These are phyloP conservation scores for Annona cherimola DNA, from an alignment of 164 flowering plant genomes.

Conservation along the genomic window DNA sequence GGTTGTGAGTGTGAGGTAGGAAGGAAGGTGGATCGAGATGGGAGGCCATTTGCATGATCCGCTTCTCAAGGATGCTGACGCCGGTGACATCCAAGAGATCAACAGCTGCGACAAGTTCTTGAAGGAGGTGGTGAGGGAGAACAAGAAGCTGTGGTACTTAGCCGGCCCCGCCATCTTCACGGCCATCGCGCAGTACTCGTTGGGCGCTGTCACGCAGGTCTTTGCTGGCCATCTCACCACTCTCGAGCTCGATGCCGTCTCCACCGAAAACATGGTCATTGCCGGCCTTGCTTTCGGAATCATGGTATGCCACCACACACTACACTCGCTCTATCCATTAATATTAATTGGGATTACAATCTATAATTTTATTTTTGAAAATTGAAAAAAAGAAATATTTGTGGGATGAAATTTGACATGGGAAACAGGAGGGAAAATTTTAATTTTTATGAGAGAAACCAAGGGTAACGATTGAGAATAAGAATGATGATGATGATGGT, in stretches of 20 bases:
- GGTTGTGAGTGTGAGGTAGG: too few relatives aligned
- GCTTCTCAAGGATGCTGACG: constrained; percentile 1
- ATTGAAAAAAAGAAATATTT: not conserved
- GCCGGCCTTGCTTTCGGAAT: constrained; percentile 31
- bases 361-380: not conserved
- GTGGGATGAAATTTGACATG: not conserved
- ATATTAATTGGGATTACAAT: not conserved
- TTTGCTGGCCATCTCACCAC: constrained; percentile 30
- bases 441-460: not conserved
- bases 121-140: constrained; percentile 19
- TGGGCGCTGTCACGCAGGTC: constrained; percentile 28
- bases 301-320: constrained; percentile 18
- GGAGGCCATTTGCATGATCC: constrained; percentile 16
- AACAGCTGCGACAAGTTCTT: constrained; percentile 12
- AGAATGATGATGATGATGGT: too few relatives aligned
- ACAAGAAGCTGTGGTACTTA: constrained; percentile 26
- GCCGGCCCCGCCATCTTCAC: constrained; percentile 35
- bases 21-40: not conserved
- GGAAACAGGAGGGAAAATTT: too few relatives aligned
- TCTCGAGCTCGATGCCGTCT: constrained; percentile 33
- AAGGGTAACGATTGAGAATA: not conserved
- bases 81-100: constrained; percentile 21
- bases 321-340: not conserved
- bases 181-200: constrained; percentile 26
- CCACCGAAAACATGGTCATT: constrained; percentile 31